Evolutionary conservation across 495 filamentous ascomycete species (phyloP).

Genomic region (Podospora pseudopauciseta): DNA sequence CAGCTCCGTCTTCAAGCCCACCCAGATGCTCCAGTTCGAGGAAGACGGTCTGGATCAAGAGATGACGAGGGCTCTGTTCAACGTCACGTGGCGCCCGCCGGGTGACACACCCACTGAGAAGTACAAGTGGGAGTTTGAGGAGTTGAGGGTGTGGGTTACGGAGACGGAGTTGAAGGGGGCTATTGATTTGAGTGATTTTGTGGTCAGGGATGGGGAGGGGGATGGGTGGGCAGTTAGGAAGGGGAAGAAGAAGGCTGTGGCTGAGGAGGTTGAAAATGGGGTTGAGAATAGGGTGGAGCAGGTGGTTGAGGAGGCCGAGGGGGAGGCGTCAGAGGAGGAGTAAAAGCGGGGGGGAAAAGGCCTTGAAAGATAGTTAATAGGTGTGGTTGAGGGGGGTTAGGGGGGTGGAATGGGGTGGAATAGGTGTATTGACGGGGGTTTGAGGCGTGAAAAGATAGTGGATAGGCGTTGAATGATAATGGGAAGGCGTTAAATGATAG

Average conservation of each 20-base stretch:
- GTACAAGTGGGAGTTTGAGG: conserved; percentile 21
- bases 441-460: background rate
- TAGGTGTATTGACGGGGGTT: background rate
- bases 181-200: conserved; percentile 23
- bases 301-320: background rate
- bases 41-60: background rate
- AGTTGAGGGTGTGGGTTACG: conserved; percentile 17
- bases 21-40: background rate
- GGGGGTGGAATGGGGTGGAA: background rate
- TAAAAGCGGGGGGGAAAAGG: background rate
- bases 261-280: too few relatives aligned
- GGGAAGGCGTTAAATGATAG: background rate
- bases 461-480: background rate
- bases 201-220: conserved; percentile 16
- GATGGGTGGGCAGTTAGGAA: background rate
- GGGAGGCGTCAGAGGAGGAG: background rate
- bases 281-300: too few relatives aligned
- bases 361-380: too few relatives aligned
- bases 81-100: background rate
- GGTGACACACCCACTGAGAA: background rate
- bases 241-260: background rate
- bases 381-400: too few relatives aligned
- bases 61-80: background rate
- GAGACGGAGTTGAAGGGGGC: conserved; percentile 18
- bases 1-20: background rate